These are phyloP conservation scores for Paracoccidioides brasiliensis DNA, from an alignment of 2,329 filamentous ascomycete genomes.

Conservation along the genomic window DNA sequence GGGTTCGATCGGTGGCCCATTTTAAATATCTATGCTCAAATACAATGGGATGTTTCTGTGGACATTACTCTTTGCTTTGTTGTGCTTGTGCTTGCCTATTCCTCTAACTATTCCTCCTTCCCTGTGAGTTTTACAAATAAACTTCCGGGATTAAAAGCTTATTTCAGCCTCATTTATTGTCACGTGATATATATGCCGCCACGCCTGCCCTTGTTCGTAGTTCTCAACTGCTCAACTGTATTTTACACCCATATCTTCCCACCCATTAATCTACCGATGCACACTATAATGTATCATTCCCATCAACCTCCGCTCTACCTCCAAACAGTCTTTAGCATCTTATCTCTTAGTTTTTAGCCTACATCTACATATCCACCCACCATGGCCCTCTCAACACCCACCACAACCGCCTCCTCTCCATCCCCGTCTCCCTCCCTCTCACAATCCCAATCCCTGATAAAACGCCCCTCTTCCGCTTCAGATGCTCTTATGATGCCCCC, in stretches of 20 bases:
- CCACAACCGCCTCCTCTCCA: constrained; percentile 13
- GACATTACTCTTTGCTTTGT: neutral
- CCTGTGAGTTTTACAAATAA: neutral
- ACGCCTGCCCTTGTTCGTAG: neutral
- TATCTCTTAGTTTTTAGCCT: neutral
- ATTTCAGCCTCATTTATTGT: neutral
- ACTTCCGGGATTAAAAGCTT: constrained; percentile 1
- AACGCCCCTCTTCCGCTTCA: constrained; percentile 17
- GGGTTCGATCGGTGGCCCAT: too few species aligned
- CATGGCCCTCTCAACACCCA: neutral
- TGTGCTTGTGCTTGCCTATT: too few species aligned
- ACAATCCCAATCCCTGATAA: constrained; percentile 23
- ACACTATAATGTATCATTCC: neutral
- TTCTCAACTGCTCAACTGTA: neutral
- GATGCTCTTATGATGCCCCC: constrained; percentile 65
- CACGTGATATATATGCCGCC: neutral
- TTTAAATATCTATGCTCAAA: too few species aligned
- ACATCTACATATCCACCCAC: neutral
- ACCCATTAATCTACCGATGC: neutral
- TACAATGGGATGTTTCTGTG: too few species aligned
- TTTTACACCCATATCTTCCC: neutral
- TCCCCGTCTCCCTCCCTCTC: constrained; percentile 12
- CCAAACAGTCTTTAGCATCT: too few species aligned
- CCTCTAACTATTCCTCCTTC: too few species aligned
- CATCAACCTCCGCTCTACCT: neutral